Base-by-base conservation (phyloP, 1,284 basidiomycete species). In the Puccinia polysora region DNA sequence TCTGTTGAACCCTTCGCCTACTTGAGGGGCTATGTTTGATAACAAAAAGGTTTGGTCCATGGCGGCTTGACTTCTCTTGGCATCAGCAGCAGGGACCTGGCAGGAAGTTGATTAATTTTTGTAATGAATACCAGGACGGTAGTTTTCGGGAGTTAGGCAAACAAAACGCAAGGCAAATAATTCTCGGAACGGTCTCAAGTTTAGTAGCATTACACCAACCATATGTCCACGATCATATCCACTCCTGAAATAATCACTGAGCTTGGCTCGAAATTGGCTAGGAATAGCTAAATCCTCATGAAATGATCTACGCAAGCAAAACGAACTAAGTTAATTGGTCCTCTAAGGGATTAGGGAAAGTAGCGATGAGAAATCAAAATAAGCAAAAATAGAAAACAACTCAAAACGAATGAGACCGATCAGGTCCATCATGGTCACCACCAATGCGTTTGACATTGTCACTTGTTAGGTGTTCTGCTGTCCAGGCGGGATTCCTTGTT, bases 171-270 rank as follows among this genome's bases (percentile, higher is more conserved):
- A n/a, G n/a, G n/a, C n/a, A n/a, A n/a, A n/a, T n/a, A n/a, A n/a
- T n/a, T n/a, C n/a, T n/a, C n/a, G n/a, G n/a, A n/a, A n/a, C n/a
- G n/a, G n/a, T n/a, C n/a, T n/a, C n/a, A n/a, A n/a, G n/a, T n/a
- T n/a, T n/a, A n/a, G n/a, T n/a, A n/a, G n/a, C n/a, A n/a, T n/a
- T n/a, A 12, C 25, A 72, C 47, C 0, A 2, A 82, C 82, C 94
- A 98, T 97, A 80, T 98, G 95, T 53, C 95, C 96, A 18, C 95
- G 86, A 79, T 97, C 95, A 80, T 97, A 98, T 14, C 95, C 95
- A 76, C 90, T 93, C 73, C 85, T 84, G 81, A 97, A 95, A 80
- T 97, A 84, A 79, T 97, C 92, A 76, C 87, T 83, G 75, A 97
- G 82, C 74, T 86, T 88, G 0, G 95, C 89, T 34, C 94, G 85